Conservation (phyloP, 2,329 filamentous ascomycete genomes). For the Huntiella savannae region DNA sequence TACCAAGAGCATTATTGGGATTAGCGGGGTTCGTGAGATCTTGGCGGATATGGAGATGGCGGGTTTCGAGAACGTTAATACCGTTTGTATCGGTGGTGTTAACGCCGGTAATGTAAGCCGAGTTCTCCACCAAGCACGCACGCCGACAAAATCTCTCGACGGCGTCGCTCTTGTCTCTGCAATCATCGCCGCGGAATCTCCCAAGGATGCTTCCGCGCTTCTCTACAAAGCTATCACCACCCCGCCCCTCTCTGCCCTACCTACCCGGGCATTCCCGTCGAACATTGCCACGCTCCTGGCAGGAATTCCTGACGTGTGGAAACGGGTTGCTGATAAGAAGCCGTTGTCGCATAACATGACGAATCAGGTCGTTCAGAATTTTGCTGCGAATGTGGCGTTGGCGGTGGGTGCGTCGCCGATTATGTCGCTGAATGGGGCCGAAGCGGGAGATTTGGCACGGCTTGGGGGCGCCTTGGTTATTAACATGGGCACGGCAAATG, state of each 20-base stretch:
- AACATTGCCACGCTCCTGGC: neutral
- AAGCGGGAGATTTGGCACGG: constrained; percentile 61
- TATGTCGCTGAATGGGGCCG: constrained; percentile 75
- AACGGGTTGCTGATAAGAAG: constrained; percentile 38
- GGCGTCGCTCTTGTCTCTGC: constrained; percentile 82
- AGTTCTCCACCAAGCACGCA: constrained; percentile 49
- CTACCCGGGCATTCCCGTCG: neutral
- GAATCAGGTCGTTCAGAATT: constrained; percentile 82
- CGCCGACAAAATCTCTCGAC: constrained; percentile 41
- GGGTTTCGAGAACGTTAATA: constrained; percentile 28
- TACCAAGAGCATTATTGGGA: constrained; percentile 50
- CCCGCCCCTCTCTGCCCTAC: constrained; percentile 17
- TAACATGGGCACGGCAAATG: constrained; percentile 86
- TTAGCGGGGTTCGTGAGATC: constrained; percentile 35
- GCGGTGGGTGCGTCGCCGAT: constrained; percentile 76
- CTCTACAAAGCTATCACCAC: constrained; percentile 35
- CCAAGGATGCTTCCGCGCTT: constrained; percentile 39
- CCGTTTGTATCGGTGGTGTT: constrained; percentile 80
- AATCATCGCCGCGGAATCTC: constrained; percentile 55
- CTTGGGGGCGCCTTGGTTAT: constrained; percentile 66
- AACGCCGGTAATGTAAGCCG: constrained; percentile 56
- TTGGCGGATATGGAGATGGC: constrained; percentile 36
- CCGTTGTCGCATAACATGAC: constrained; percentile 95
- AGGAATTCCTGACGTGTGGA: constrained; percentile 28
- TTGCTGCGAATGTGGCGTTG: constrained; percentile 78